Evolutionary conservation across 140 eudicot genomes (phyloP).

Genomic region (Ambrosia hybrid): DNA sequence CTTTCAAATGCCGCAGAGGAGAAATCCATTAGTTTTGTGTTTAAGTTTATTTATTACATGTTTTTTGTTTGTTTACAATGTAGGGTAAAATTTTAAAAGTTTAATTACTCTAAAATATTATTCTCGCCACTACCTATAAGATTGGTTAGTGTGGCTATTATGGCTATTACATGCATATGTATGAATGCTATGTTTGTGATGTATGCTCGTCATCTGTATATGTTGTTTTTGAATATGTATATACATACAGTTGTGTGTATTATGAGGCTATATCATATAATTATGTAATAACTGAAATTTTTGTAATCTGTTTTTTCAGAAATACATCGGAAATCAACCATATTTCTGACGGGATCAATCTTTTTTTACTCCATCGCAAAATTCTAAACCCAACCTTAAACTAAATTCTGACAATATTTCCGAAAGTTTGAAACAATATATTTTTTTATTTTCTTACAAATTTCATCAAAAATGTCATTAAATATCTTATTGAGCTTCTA

Average conservation of each 20-base stretch:
- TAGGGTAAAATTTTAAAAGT: too few species aligned
- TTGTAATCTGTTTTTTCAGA: neutral
- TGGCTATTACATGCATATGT: too few species aligned
- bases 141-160: too few species aligned
- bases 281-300: neutral
- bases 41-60: too few species aligned
- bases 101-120: too few species aligned
- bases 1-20: too few species aligned
- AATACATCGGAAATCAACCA: slow-evolving; percentile 15
- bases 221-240: too few species aligned
- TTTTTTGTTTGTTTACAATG: too few species aligned
- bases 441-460: neutral
- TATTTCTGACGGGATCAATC: slow-evolving; percentile 13
- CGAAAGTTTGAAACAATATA: neutral
- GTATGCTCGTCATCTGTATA: too few species aligned
- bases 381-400: neutral
- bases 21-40: too few species aligned
- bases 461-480: neutral
- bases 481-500: neutral
- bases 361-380: neutral
- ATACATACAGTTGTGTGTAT: neutral
- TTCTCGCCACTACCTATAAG: too few species aligned
- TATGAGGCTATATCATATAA: neutral
- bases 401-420: slow-evolving; percentile 7
- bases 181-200: too few species aligned